Evolutionary conservation across 768 basidiomycete genomes (phyloP).

Genomic region (Leccinellum luteum): DNA sequence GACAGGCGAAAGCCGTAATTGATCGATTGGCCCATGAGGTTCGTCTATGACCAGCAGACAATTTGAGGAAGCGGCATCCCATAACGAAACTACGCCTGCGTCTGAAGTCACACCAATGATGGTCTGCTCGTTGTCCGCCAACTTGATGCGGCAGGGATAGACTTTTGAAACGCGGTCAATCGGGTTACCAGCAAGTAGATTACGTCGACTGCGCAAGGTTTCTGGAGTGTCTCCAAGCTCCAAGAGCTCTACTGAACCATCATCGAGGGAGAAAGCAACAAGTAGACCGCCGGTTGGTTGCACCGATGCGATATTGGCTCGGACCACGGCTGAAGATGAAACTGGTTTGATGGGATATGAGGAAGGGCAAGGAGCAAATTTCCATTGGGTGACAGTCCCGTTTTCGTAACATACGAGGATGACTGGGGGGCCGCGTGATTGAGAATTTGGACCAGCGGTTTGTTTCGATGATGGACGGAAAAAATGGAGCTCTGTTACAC

Average conservation of each 20-base stretch:
- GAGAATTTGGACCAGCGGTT: constrained; percentile 15
- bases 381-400: constrained; percentile 57
- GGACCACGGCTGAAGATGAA: constrained; percentile 43
- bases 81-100: constrained; percentile 67
- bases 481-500: constrained; percentile 56
- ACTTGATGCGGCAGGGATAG: constrained; percentile 50
- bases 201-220: constrained; percentile 43
- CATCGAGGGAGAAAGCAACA: constrained; percentile 59
- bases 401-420: constrained; percentile 58
- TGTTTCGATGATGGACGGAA: constrained; percentile 17
- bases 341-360: constrained; percentile 43
- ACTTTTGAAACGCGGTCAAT: constrained; percentile 52
- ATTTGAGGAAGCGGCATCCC: constrained; percentile 68
- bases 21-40: constrained; percentile 53
- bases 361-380: constrained; percentile 15
- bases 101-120: constrained; percentile 64
- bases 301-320: constrained; percentile 48
- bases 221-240: constrained; percentile 48
- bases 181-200: constrained; percentile 57
- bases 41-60: constrained; percentile 63
- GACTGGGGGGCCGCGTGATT: constrained; percentile 13
- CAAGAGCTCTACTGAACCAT: constrained; percentile 63
- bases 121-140: constrained; percentile 49
- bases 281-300: constrained; percentile 45
- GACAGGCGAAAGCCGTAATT: constrained; percentile 59